These are phyloP conservation scores for Ophiocordyceps camponoti-saundersi DNA, from an alignment of 2,329 filamentous ascomycete species.

Conservation along the genomic window DNA sequence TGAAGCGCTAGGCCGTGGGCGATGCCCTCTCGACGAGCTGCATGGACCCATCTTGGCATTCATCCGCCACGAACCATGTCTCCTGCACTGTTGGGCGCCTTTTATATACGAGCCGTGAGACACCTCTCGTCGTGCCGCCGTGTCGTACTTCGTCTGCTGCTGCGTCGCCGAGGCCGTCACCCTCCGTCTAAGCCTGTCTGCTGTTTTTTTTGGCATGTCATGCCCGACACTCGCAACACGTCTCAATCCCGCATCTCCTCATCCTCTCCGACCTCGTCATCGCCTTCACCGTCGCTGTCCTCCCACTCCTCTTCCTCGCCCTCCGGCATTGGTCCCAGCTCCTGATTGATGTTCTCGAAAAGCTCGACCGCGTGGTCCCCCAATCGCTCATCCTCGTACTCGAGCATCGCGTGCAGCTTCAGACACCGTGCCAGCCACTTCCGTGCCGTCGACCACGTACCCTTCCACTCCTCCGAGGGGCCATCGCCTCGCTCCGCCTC, in stretches of 20 bases:
- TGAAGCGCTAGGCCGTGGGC: conserved; percentile 3
- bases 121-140: conserved; percentile 1
- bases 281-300: conserved; percentile 35
- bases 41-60: not conserved
- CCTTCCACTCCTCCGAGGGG: conserved; percentile 34
- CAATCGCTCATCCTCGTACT: conserved; percentile 73
- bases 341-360: conserved; percentile 42
- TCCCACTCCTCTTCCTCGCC: conserved; percentile 33
- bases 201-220: not conserved
- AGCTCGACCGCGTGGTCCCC: conserved; percentile 62
- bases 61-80: not conserved
- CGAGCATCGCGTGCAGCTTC: conserved; percentile 57
- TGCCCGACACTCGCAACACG: too few relatives aligned
- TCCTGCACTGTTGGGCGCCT: not conserved
- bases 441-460: conserved; percentile 55
- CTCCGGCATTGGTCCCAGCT: conserved; percentile 42
- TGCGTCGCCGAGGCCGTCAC: too few relatives aligned
- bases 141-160: too few relatives aligned
- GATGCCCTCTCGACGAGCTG: not conserved
- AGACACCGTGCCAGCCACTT: conserved; percentile 73
- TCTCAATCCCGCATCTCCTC: conserved; percentile 35
- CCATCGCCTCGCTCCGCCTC: conserved; percentile 7
- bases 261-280: conserved; percentile 28
- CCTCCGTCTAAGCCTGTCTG: not conserved
- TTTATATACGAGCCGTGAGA: not conserved